Evolutionary conservation across 1,284 basidiomycete species (phyloP), one percentile per base, ranked within the genome.

Genomic region (Tetrapyrgos nigripes): DNA sequence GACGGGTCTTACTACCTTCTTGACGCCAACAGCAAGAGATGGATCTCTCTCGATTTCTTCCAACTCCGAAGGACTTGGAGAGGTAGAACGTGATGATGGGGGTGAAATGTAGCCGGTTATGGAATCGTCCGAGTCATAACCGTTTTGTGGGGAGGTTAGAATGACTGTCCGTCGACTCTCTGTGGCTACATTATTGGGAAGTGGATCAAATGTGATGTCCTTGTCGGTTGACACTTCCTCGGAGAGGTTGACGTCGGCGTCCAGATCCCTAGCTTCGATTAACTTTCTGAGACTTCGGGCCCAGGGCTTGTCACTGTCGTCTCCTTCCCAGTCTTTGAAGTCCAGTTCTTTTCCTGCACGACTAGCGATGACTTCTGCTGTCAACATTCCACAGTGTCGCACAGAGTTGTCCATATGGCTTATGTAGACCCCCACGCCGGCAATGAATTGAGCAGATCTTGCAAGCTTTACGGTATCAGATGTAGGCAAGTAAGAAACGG

Each of bases 341-440:
- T 85, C 80, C 6, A 98, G 80, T 44, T 82, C 81, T 71, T 90
- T 91, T 0, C 86, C 82, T 3, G 80, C 77, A 33, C 78, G 76
- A 6, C 77, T 72, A 1, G 92, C 90, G 13, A 92, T 81, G 51
- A 91, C 77, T 72, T 99, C 97, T 0, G 93, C 97, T 0, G 88
- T 87, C 11, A 98, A 83, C 96, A 98, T 97, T 2, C 97, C 97
- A 63, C 94, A 90, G n/a, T 90, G 82, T 2, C 96, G 88, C 13
- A 97, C 83, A 1, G 85, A 82, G 3, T 82, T 76, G 58, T 97
- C 94, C 3, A 91, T 76, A 66, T 97, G 94, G 0, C 81, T 81
- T 44, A 97, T 87, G 68, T 96, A 97, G 5, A 76, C 75, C 9
- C 91, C 86, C 28, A 98, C 83, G 4, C 88, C 87, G 21, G 82